These are phyloP conservation scores for Pelargonium cotyledonis DNA, from an alignment of 441 rosid genomes.

Conservation along the genomic window DNA sequence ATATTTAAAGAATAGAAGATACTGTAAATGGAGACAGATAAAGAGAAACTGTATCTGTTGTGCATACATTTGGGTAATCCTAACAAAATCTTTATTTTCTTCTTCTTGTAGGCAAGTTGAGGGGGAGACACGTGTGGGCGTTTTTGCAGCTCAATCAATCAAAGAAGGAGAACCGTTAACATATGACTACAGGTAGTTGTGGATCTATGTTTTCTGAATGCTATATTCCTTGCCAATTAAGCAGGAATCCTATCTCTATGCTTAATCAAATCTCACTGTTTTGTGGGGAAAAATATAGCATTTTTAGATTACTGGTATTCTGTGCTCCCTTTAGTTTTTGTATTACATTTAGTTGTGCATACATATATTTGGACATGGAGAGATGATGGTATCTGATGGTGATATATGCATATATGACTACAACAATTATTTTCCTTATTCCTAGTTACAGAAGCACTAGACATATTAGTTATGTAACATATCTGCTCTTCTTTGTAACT, in stretches of 20 bases:
- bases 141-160: conserved; percentile 78
- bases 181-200: conserved; percentile 76
- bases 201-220: background rate
- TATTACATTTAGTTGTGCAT: too few species aligned
- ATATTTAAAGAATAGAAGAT: background rate
- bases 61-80: background rate
- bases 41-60: background rate
- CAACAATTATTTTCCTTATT: too few species aligned
- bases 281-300: background rate
- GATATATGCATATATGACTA: too few species aligned
- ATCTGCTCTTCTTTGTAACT: too few species aligned
- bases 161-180: conserved; percentile 80
- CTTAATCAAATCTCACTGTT: background rate
- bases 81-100: conserved; percentile 12
- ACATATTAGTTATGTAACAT: too few species aligned
- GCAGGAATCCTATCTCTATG: background rate
- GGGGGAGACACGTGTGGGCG: conserved; percentile 87
- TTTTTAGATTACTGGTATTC: background rate
- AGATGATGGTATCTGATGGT: too few species aligned
- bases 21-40: background rate
- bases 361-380: too few species aligned
- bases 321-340: background rate
- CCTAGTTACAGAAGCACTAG: too few species aligned
- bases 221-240: background rate
- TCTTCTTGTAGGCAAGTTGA: conserved; percentile 69